These are phyloP conservation scores for Penicillium verhagenii DNA, from an alignment of 495 filamentous ascomycete species.

Conservation along the genomic window DNA sequence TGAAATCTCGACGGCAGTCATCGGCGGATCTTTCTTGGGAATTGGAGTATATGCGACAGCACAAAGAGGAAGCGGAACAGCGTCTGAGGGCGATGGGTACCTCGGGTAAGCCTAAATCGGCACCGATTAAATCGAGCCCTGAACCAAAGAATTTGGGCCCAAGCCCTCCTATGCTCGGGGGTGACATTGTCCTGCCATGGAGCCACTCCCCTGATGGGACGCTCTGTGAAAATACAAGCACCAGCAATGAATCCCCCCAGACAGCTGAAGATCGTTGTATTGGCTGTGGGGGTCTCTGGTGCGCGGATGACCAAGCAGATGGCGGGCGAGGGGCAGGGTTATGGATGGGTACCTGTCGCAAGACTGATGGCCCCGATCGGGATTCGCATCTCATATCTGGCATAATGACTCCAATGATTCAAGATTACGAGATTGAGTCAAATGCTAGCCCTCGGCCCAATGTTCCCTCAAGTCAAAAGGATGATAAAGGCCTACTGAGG, in stretches of 20 bases:
- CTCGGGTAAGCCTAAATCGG: slow-evolving; percentile 18
- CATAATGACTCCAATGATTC: slow-evolving; percentile 28
- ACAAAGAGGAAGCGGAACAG: slow-evolving; percentile 47
- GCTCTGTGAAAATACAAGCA: slow-evolving; percentile 62
- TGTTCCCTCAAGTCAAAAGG: not conserved
- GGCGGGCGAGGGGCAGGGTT: slow-evolving; percentile 48
- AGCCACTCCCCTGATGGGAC: slow-evolving; percentile 80
- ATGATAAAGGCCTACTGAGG: not conserved
- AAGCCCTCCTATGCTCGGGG: slow-evolving; percentile 81
- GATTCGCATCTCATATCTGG: slow-evolving; percentile 16
- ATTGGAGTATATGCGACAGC: slow-evolving; percentile 49
- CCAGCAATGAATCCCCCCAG: not conserved
- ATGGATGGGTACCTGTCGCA: slow-evolving; percentile 64
- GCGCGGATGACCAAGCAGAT: slow-evolving; percentile 20
- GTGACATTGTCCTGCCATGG: slow-evolving; percentile 69
- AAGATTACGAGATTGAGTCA: slow-evolving; percentile 11
- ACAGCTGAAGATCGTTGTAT: slow-evolving; percentile 10
- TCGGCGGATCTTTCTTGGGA: slow-evolving; percentile 51
- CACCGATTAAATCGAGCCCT: slow-evolving; percentile 42
- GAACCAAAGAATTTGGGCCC: slow-evolving; percentile 51
- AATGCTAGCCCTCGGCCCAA: slow-evolving; percentile 31
- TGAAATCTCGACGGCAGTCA: slow-evolving; percentile 42
- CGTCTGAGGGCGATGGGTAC: slow-evolving; percentile 29
- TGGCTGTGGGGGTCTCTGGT: slow-evolving; percentile 44
- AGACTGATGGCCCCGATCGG: slow-evolving; percentile 10